Evolutionary conservation across 2,329 filamentous ascomycete genomes (phyloP).

Genomic region (Magnaporthiopsis rhizophila): DNA sequence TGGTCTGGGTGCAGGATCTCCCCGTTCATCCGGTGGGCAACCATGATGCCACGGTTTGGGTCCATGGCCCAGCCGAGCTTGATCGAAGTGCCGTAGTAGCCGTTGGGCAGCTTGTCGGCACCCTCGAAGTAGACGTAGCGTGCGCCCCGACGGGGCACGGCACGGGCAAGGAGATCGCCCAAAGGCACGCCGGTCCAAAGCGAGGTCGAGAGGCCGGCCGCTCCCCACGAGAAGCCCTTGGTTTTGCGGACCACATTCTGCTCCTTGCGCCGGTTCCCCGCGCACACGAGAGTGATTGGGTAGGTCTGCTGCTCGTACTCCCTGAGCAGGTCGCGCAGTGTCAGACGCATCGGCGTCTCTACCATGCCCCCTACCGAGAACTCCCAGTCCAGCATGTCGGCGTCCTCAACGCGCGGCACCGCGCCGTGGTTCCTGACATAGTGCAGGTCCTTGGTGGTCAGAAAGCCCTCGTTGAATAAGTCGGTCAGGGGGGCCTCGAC

Average conservation of each 20-base stretch:
- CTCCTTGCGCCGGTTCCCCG: slow-evolving; percentile 86
- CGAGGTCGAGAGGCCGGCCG: slow-evolving; percentile 78
- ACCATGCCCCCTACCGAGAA: slow-evolving; percentile 81
- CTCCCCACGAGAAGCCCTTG: slow-evolving; percentile 91
- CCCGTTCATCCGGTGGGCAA: slow-evolving; percentile 88
- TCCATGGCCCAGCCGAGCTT: slow-evolving; percentile 88
- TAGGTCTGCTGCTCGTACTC: slow-evolving; percentile 77
- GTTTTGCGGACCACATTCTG: slow-evolving; percentile 86
- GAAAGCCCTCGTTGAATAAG: slow-evolving; percentile 71
- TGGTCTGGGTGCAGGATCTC: slow-evolving; percentile 74
- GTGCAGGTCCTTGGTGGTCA: slow-evolving; percentile 81
- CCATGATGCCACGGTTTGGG: slow-evolving; percentile 72
- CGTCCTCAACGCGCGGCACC: slow-evolving; percentile 67
- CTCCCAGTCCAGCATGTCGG: slow-evolving; percentile 69
- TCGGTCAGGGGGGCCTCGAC: slow-evolving; percentile 74
- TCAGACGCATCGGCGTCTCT: slow-evolving; percentile 64
- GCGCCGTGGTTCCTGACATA: slow-evolving; percentile 88
- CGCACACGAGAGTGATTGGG: slow-evolving; percentile 83
- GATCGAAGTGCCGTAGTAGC: slow-evolving; percentile 79
- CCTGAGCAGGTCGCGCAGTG: slow-evolving; percentile 61
- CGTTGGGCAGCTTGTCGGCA: slow-evolving; percentile 80
- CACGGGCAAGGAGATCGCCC: slow-evolving; percentile 59
- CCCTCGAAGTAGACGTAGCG: slow-evolving; percentile 88
- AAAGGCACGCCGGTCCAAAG: slow-evolving; percentile 80
- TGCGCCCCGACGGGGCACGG: slow-evolving; percentile 60